Conservation (phyloP, 2,329 filamentous ascomycete genomes). For the Fusarium floridanum region DNA sequence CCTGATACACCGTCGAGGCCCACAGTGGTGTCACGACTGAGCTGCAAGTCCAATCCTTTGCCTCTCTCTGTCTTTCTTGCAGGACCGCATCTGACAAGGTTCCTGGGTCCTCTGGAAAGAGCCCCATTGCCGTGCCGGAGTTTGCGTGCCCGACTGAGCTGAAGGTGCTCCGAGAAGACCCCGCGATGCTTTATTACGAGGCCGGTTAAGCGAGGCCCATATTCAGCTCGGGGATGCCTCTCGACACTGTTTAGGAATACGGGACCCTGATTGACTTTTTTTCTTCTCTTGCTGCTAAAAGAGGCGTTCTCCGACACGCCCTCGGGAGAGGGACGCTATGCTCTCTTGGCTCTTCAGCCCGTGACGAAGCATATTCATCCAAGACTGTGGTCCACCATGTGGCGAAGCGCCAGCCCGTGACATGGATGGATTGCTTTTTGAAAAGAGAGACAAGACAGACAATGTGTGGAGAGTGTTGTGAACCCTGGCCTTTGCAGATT, state of each 20-base stretch:
- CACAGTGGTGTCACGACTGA: conserved; percentile 22
- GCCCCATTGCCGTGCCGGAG: conserved; percentile 17
- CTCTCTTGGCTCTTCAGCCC: conserved; percentile 23
- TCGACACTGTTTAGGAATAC: conserved; percentile 3
- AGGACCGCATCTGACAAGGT: conserved; percentile 27
- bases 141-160: conserved; percentile 30
- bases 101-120: neutral
- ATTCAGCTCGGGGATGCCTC: conserved; percentile 1
- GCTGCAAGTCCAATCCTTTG: conserved; percentile 18
- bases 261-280: conserved; percentile 7
- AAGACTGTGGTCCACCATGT: conserved; percentile 23
- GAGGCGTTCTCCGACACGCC: conserved; percentile 1
- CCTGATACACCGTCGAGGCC: conserved; percentile 12
- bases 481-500: neutral
- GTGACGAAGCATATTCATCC: conserved; percentile 21
- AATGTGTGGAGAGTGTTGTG: conserved; percentile 11
- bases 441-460: neutral
- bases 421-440: conserved; percentile 13
- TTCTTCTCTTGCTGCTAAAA: neutral
- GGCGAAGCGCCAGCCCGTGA: conserved; percentile 23
- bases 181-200: conserved; percentile 4
- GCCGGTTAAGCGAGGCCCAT: conserved; percentile 3
- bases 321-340: conserved; percentile 18
- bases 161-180: neutral
- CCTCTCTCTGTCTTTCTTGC: neutral